These are phyloP conservation scores for Ophiostoma quercus DNA, from an alignment of 2,329 filamentous ascomycete genomes.

Conservation along the genomic window DNA sequence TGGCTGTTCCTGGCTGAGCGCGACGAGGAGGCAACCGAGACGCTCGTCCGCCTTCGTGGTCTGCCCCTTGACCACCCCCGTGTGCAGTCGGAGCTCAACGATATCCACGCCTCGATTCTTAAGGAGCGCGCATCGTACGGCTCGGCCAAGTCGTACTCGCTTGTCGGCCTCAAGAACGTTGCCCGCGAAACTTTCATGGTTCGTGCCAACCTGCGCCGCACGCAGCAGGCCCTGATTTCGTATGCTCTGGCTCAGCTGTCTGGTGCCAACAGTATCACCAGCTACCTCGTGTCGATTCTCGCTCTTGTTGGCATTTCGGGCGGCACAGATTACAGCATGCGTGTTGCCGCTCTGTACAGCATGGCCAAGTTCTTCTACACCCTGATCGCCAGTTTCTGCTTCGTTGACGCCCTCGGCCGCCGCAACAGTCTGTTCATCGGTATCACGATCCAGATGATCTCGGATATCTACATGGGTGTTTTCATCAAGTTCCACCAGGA, in stretches of 20 bases:
- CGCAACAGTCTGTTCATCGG: conserved; percentile 33
- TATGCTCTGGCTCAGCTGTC: conserved; percentile 42
- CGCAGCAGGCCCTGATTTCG: conserved; percentile 37
- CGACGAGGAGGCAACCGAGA: conserved; percentile 31
- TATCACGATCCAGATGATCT: conserved; percentile 37
- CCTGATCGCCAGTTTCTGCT: conserved; percentile 41
- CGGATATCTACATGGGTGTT: conserved; percentile 39
- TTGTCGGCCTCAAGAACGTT: conserved; percentile 24
- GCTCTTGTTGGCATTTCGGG: conserved; percentile 35
- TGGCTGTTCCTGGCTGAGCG: conserved; percentile 34
- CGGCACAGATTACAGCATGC: conserved; percentile 34
- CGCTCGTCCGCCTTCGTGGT: conserved; percentile 32
- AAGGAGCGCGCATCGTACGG: conserved; percentile 2
- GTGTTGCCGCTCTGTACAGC: conserved; percentile 41
- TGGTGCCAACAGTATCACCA: conserved; percentile 41
- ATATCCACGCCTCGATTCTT: conserved; percentile 16
- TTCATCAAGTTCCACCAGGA: conserved; percentile 37
- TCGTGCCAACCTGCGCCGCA: conserved; percentile 37
- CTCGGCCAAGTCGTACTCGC: conserved; percentile 2
- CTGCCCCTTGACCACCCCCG: conserved; percentile 32
- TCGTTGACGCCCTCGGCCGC: conserved; percentile 41
- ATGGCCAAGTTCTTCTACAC: conserved; percentile 41
- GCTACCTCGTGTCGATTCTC: conserved; percentile 42
- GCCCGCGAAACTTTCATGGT: conserved; percentile 37
- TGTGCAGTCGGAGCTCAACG: conserved; percentile 30